Evolutionary conservation across 495 filamentous ascomycete species (phyloP), one percentile per base, ranked within the genome.

Genomic region (Trypethelium eluteriae): DNA sequence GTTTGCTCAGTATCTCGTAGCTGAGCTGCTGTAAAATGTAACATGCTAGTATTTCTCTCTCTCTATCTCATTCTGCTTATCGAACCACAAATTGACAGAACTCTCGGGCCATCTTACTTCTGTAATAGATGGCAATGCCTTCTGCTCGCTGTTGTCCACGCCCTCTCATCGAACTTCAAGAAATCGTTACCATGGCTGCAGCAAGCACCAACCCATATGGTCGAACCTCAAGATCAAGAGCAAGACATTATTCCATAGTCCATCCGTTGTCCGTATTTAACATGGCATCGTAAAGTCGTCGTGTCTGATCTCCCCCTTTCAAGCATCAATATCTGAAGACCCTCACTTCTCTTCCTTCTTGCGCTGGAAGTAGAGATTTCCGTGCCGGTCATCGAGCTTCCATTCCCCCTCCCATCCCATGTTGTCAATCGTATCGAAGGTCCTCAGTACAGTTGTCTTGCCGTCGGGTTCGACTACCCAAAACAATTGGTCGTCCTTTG

Each of bases 401-500:
- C 53, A 59, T 59, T 59, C 53, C 7, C 53, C 53, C 53, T 59
- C 53, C 53, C 53, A 59, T 7, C 53, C 53, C 53, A 59, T 59
- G 32, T 59, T 59, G 7, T 59, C 53, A 14, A 59, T 59, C 2
- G 53, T 59, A 2, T 59, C 53, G 32, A 59, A 59, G 18, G 53
- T 59, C 53, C 53, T 59, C 32, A 59, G 32, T 10, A 59, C 32
- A 10, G 32, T 36, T 4, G 53, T 59, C 18, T 36, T 63, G 25
- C 75, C 75, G 64, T 75, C 70, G 0, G 50, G 39, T 66, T 75
- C 75, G 3, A 70, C 68, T 63, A 70, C 71, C 76, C 76, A 78
- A 49, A 76, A 74, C 56, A 68, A 65, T 53, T 76, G 73, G 61
- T 78, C 75, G 36, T 74, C 69, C 39, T 64, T 64, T 3, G 74